Evolutionary conservation across 192 early-diverging fungal genomes (phyloP), one percentile per base, ranked within the genome.

Genomic region (Coemansia aciculifera): DNA sequence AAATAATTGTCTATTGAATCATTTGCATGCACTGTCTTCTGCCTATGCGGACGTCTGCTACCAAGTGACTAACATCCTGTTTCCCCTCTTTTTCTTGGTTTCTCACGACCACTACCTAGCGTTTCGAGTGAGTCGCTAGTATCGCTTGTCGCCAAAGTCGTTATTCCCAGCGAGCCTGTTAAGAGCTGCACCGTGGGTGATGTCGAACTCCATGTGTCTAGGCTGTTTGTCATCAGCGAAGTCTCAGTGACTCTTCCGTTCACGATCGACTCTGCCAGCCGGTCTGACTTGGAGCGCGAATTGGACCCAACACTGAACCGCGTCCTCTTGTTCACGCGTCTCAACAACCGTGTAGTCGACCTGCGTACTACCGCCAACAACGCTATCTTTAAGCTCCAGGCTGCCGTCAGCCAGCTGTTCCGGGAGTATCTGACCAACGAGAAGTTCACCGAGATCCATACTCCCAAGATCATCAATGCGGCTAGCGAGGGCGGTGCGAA

Each of bases 401-500:
- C 91, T 34, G 96, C 90, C 43, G 90, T 99, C 12, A 90, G 91
- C 85, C 87, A 87, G 64, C 86, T 98, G 69, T 99, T 99, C 93
- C 90, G 98, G 68, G 95, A 98, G 73, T 99, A 90, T 78, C 83
- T 99, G 54, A 85, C 90, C 56, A 74, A 79, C 24, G 83, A 92
- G 54, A 84, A 83, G 39, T 98, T 97, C 54, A 89, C 92, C 65
- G 98, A 99, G 84, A 98, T 99, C 72, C 98, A 99, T 80, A 90
- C 96, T 24, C 98, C 98, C 72, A 99, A 99, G 87, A 88, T 99
- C 62, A 89, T 97, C 68, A 89, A 89, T 61, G 89, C 94, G 67
- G 92, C 94, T 13, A 90, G 87, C 73, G 98, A 99, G 86, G 98
- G 98, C 65, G 98, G 98, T 54, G 91, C 98, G 39, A 98, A 95